phyloP scores from a whole-genome alignment of 78 protist species.

The Monocercomonoides exilis region DNA sequence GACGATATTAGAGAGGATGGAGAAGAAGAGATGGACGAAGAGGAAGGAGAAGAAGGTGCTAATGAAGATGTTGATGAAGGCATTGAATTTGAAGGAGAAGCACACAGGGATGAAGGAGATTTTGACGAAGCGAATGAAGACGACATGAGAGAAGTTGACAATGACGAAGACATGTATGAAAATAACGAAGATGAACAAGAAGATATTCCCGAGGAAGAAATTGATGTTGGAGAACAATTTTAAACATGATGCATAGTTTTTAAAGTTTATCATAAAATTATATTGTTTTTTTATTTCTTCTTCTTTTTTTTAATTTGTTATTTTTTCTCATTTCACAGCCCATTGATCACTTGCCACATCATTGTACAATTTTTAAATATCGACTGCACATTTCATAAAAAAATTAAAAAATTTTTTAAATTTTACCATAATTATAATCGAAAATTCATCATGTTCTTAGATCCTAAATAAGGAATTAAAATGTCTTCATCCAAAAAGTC shows the following conservation, averaged over 20 bases:
- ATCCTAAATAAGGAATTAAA: not conserved
- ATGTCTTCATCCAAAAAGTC: not conserved
- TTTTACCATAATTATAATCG: not conserved
- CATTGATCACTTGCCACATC: not conserved
- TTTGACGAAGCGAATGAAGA: not conserved
- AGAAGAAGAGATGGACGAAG: too few species aligned
- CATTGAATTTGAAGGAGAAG: not conserved
- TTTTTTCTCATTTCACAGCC: not conserved
- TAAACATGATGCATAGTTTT: not conserved
- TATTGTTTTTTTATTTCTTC: not conserved
- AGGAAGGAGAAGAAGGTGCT: not conserved
- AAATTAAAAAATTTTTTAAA: not conserved
- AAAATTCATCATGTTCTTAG: not conserved
- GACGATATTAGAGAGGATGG: too few species aligned
- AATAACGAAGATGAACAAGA: not conserved
- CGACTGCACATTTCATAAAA: not conserved
- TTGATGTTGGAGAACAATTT: not conserved
- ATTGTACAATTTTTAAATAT: not conserved
- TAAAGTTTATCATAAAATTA: not conserved
- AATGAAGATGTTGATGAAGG: not conserved
- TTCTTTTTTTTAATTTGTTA: not conserved
- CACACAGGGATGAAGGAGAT: not conserved
- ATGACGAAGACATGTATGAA: not conserved
- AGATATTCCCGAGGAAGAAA: not conserved
- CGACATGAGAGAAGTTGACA: not conserved